These are phyloP conservation scores for Kwoniella bestiolae DNA, from an alignment of 768 basidiomycete species.

Conservation along the genomic window DNA sequence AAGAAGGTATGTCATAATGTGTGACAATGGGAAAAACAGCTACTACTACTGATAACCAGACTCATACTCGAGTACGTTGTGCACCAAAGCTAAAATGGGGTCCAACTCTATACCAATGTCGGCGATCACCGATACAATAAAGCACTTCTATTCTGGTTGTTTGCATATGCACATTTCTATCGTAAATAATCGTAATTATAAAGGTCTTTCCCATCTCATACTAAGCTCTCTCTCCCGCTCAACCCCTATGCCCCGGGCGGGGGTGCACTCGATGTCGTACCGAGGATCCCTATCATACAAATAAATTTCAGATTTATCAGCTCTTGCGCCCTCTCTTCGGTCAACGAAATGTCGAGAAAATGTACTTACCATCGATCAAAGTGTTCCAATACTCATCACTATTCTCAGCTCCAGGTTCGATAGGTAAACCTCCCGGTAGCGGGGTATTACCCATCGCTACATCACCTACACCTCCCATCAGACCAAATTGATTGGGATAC, in stretches of 20 bases:
- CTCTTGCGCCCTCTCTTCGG: neutral
- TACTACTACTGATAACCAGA: no score
- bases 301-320: no score
- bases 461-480: constrained; percentile 20
- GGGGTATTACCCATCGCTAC: constrained; percentile 7
- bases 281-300: constrained; percentile 20
- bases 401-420: constrained; percentile 37
- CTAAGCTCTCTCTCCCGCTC: no score
- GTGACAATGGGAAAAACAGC: no score
- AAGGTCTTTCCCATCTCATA: neutral
- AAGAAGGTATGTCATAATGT: no score
- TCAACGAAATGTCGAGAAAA: neutral
- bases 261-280: constrained; percentile 13
- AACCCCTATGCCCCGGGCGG: no score
- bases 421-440: constrained; percentile 9
- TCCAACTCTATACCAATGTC: neutral
- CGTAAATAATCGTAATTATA: constrained; percentile 4
- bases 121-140: neutral
- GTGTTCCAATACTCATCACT: constrained; percentile 57
- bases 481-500: constrained; percentile 20
- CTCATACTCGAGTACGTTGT: no score
- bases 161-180: neutral
- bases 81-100: no score
- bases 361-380: constrained; percentile 55
- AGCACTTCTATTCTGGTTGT: neutral